Evolutionary conservation across 768 basidiomycete species (phyloP).

Genomic region (Xerocomus potaroensis): DNA sequence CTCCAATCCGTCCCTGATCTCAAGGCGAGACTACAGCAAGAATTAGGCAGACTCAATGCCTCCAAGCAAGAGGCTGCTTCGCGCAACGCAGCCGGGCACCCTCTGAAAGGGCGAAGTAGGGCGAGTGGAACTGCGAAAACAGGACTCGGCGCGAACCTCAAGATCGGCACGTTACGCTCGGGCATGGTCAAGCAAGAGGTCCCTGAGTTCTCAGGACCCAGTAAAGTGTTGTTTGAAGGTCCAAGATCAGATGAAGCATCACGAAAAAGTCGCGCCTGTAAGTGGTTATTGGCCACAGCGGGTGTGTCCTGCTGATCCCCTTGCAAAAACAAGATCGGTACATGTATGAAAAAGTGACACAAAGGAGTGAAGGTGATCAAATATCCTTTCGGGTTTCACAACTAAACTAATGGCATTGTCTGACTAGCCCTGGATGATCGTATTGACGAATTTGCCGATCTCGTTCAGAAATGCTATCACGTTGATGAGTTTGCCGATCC

Average conservation of each 20-base stretch:
- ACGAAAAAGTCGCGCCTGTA: slow-evolving; percentile 53
- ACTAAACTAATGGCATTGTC: background rate
- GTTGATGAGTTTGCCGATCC: slow-evolving; percentile 80
- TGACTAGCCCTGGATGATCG: slow-evolving; percentile 71
- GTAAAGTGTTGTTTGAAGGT: slow-evolving; percentile 28
- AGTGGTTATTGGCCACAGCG: slow-evolving; percentile 21
- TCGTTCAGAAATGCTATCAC: slow-evolving; percentile 64
- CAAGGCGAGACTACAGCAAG: slow-evolving; percentile 42
- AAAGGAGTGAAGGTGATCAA: slow-evolving; percentile 69
- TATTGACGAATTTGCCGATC: slow-evolving; percentile 82
- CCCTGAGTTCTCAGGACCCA: slow-evolving; percentile 21
- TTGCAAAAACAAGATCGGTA: too few species aligned
- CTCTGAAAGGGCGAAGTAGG: slow-evolving; percentile 13
- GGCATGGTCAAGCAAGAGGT: slow-evolving; percentile 17
- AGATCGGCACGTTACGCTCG: slow-evolving; percentile 5
- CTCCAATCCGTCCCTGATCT: slow-evolving; percentile 42
- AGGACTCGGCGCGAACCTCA: slow-evolving; percentile 16
- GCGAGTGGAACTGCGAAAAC: background rate
- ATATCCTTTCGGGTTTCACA: slow-evolving; percentile 1
- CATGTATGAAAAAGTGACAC: slow-evolving; percentile 89
- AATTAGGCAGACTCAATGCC: slow-evolving; percentile 22
- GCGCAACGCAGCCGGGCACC: slow-evolving; percentile 14
- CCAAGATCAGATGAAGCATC: slow-evolving; percentile 28
- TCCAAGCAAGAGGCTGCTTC: slow-evolving; percentile 32
- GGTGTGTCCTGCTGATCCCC: background rate